Evolutionary conservation across 495 filamentous ascomycete species (phyloP), one percentile per base, ranked within the genome.

Genomic region (Pseudoneurospora amorphoporcata): DNA sequence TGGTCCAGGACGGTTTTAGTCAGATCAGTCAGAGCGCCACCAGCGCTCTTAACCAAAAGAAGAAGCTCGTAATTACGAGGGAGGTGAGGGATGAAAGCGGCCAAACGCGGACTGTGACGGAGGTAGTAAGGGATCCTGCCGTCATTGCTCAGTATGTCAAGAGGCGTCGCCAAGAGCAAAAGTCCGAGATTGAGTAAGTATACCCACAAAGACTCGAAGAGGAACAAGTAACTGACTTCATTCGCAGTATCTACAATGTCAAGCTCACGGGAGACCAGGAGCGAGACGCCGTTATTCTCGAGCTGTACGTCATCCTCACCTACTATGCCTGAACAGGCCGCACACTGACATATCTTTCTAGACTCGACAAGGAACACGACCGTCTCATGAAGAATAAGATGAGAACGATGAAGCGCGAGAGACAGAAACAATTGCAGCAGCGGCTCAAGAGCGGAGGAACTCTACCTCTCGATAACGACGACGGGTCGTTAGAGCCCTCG

Each of bases 311-410:
- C 19, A 68, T 16, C 38, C 40, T 71, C 37, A 29, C n/a, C 8
- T 8, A 8, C 37, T 23, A 37, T 38, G 69, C 35, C 17, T n/a
- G n/a, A 7, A 61, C 70, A 14, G 29, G 39, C 14, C 29, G 53
- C 53, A n/a, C 32, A 68, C 72, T 73, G 38, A 75, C 72, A 29
- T 2, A 2, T 8, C 12, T 39, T 23, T 16, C 19, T 68, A 94
- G 92, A 40, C 84, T 97, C 70, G 84, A 91, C 73, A 86, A 87
- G 72, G 95, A 99, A 80, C 85, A 95, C 39, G 88, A 86, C 47
- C 92, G 95, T 69, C 86, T 99, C 6, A 86, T 94, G 75, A 90
- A 92, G 75, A 99, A 99, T 83, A 92, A 92, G 77, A 94, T 97
- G 71, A 92, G 95, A 61, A 91, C 93, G 61, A 88, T 93, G 77